Percentiles rank a stretch among this genome's conserved stretches.
phyloP scores from a whole-genome alignment of 2,329 filamentous ascomycete genomes.

The Calonectria henricotiae region DNA sequence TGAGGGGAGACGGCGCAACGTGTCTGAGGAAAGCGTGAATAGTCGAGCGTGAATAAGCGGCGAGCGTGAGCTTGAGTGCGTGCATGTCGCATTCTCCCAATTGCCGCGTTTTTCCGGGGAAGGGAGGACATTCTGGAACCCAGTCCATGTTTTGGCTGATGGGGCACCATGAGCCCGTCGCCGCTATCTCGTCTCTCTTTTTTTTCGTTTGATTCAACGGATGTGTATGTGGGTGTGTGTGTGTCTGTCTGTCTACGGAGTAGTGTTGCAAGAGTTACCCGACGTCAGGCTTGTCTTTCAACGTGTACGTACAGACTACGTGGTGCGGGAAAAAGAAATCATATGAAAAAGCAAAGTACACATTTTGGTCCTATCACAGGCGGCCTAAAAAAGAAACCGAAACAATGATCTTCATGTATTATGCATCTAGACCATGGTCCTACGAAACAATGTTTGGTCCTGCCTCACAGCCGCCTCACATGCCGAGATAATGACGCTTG shows the following conservation, averaged over 20 bases:
- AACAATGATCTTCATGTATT: not conserved
- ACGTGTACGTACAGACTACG: not conserved
- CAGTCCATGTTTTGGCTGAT: constrained; percentile 23
- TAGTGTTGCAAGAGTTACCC: not conserved
- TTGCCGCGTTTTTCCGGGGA: constrained; percentile 12
- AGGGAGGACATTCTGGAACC: constrained; percentile 27
- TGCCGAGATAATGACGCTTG: not conserved
- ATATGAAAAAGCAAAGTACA: not conserved
- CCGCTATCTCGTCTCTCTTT: not conserved
- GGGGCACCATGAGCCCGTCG: not conserved
- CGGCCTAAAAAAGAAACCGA: not conserved
- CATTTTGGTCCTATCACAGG: not conserved
- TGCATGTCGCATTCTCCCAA: constrained; percentile 27
- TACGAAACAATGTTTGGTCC: not conserved
- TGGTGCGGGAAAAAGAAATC: not conserved
- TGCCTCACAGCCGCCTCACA: not conserved
- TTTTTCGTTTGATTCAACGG: constrained; percentile 1
- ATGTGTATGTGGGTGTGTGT: not conserved
- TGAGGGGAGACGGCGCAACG: constrained; percentile 7
- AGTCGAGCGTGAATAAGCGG: constrained; percentile 20
- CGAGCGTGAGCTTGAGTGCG: constrained; percentile 33
- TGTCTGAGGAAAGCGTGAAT: constrained; percentile 14
- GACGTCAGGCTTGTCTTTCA: constrained; percentile 1
- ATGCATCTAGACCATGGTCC: constrained; percentile 4
- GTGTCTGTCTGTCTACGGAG: too few relatives aligned